A percentile compares a stretch with the other conserved stretches of the same genome.
phyloP scores from a whole-genome alignment of 225 moss, liverwort and hornwort genomes.

The Physcomitrium patens region DNA sequence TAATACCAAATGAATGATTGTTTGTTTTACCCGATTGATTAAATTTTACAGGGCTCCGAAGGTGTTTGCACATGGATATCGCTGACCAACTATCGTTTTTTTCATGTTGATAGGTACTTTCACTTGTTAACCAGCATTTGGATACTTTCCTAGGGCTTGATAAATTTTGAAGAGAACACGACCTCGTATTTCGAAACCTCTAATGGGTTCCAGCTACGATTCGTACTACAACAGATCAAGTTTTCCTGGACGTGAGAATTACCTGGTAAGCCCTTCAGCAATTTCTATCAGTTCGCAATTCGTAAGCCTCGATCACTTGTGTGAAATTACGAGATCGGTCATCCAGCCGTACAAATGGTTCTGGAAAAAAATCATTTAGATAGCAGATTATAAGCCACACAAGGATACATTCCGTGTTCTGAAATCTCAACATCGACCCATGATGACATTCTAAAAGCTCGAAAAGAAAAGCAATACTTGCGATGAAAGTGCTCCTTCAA shows the following conservation, averaged over 20 bases:
- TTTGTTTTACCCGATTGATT: no score
- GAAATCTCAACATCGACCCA: no score
- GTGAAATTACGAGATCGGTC: no score
- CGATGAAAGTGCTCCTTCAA: neutral
- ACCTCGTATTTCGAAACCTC: slow-evolving; percentile 22
- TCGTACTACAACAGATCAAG: slow-evolving; percentile 49
- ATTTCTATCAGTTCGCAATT: no score
- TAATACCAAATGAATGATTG: no score
- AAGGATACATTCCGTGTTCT: no score
- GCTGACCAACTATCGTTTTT: neutral
- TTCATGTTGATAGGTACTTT: slow-evolving; percentile 6
- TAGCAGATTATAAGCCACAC: no score
- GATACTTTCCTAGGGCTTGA: slow-evolving; percentile 20
- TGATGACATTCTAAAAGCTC: neutral
- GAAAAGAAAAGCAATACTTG: neutral
- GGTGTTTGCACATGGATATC: neutral
- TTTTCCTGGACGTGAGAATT: slow-evolving; percentile 44
- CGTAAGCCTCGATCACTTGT: no score
- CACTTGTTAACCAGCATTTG: slow-evolving; percentile 17
- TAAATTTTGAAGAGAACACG: slow-evolving; percentile 19
- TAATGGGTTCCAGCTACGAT: slow-evolving; percentile 56
- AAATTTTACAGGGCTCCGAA: no score
- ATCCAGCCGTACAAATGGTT: no score
- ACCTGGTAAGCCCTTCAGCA: slow-evolving; percentile 26
- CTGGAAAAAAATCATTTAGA: no score